These are phyloP conservation scores for Handroanthus guayacan DNA, from an alignment of 257 asterid species.

Conservation along the genomic window DNA sequence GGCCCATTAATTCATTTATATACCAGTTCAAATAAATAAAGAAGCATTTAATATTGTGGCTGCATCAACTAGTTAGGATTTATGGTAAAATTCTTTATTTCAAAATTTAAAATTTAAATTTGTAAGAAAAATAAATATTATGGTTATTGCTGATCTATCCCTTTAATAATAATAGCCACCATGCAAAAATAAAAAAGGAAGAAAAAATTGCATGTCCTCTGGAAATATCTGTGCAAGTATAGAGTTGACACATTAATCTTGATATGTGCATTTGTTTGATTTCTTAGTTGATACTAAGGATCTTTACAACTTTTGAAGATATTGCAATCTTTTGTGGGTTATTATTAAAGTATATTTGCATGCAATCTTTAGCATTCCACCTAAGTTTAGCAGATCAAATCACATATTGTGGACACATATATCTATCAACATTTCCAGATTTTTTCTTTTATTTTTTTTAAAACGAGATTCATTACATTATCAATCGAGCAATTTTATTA, in stretches of 20 bases:
- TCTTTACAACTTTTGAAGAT: constrained; percentile 2
- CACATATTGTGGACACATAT: too few species aligned
- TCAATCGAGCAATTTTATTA: too few species aligned
- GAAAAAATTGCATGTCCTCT: neutral
- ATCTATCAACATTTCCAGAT: too few species aligned
- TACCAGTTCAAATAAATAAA: neutral
- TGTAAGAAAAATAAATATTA: neutral
- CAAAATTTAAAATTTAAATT: constrained; percentile 27
- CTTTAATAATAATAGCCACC: neutral
- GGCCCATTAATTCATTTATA: constrained; percentile 14
- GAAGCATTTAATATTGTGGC: constrained; percentile 21
- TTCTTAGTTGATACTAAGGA: neutral
- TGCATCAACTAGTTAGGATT: neutral
- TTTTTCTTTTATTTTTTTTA: too few species aligned
- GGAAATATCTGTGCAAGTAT: neutral
- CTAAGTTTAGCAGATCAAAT: neutral
- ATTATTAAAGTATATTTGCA: neutral
- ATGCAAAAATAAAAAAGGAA: neutral
- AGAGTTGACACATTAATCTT: neutral
- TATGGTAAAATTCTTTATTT: constrained; percentile 16
- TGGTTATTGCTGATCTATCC: neutral
- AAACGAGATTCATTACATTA: too few species aligned
- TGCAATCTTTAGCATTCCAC: neutral
- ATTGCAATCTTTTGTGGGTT: constrained; percentile 6
- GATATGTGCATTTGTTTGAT: neutral